These are phyloP conservation scores for Metahyphopichia silvanorum DNA, from an alignment of 805 yeast genomes.

Conservation along the genomic window DNA sequence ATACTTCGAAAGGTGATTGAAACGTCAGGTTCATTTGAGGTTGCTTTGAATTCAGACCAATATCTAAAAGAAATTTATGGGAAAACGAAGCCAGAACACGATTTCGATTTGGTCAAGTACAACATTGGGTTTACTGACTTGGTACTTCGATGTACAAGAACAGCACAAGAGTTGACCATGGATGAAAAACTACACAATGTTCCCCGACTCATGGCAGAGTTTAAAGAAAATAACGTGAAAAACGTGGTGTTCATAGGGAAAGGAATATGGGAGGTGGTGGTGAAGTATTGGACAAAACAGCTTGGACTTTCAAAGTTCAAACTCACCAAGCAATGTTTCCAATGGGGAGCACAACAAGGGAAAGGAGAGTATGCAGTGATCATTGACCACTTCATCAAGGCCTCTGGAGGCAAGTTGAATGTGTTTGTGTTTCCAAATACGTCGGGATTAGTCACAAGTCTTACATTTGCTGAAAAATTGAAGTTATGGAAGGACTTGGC, in stretches of 20 bases:
- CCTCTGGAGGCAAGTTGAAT: constrained; percentile 13
- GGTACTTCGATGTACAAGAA: constrained; percentile 59
- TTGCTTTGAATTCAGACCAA: constrained; percentile 7
- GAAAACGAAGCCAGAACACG: constrained; percentile 29
- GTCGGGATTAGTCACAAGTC: constrained; percentile 62
- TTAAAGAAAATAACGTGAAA: constrained; percentile 35
- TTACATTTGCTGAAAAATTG: constrained; percentile 44
- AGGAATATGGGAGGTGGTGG: constrained; percentile 68
- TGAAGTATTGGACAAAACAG: constrained; percentile 26
- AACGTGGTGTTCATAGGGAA: constrained; percentile 64
- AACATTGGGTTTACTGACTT: constrained; percentile 70
- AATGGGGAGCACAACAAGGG: constrained; percentile 52
- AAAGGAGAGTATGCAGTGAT: constrained; percentile 8
- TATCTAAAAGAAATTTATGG: constrained; percentile 8
- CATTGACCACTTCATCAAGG: constrained; percentile 13
- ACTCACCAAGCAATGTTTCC: constrained; percentile 31
- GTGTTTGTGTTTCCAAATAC: constrained; percentile 69
- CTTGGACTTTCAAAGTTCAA: constrained; percentile 23
- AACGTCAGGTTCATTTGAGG: background rate
- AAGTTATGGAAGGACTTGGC: constrained; percentile 45
- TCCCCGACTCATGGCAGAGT: constrained; percentile 45
- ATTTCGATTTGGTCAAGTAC: constrained; percentile 40
- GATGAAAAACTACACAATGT: constrained; percentile 56
- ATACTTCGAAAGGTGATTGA: constrained; percentile 28
- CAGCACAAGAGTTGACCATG: constrained; percentile 50